Evolutionary conservation across 805 yeast genomes (phyloP), one percentile per base, ranked within the genome.

Genomic region (Kuraishia capsulata): DNA sequence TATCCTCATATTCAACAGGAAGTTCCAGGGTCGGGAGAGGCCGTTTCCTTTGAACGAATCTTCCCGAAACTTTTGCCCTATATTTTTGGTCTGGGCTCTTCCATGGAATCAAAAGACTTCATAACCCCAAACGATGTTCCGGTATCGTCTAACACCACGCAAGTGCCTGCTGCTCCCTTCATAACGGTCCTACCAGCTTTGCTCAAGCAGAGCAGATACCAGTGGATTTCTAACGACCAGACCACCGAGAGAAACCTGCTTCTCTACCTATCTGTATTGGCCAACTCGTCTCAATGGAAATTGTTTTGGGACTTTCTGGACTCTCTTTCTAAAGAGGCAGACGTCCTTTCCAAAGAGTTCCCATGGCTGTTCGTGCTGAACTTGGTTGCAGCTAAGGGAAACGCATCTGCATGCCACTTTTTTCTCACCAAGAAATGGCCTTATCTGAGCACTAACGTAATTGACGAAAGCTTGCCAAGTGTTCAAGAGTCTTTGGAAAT

Each of bases 391-490:
- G 13, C 18, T 4, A 37, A 17, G 18, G 35, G 39, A 9, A 24
- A 36, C 33, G 26, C 32, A 20, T 25, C 9, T 4, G 18, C 24
- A 11, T 21, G 28, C 16, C 16, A 19, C n/a, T 10, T 20, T 11
- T 36, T 36, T 24, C n/a, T 36, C 14, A 14, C 25, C 18, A 36
- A 29, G 19, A 10, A 21, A 23, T 29, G 32, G 33, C 32, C 38
- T n/a, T 17, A 28, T 9, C 13, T 36, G 14, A 35, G 18, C 14
- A 20, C 14, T 14, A 24, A 35, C 16, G 37, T 21, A 8, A 14
- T 8, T 8, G 26, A 23, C n/a, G n/a, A n/a, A n/a, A n/a, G n/a
- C n/a, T n/a, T n/a, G n/a, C n/a, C 26, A 8, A 11, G 11, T 23
- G 26, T 23, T 8, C 8, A 11, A 13, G 31, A 28, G 14, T 17